Base-by-base conservation (phyloP, 306 rosid genomes). In the Citrullus amarus region DNA sequence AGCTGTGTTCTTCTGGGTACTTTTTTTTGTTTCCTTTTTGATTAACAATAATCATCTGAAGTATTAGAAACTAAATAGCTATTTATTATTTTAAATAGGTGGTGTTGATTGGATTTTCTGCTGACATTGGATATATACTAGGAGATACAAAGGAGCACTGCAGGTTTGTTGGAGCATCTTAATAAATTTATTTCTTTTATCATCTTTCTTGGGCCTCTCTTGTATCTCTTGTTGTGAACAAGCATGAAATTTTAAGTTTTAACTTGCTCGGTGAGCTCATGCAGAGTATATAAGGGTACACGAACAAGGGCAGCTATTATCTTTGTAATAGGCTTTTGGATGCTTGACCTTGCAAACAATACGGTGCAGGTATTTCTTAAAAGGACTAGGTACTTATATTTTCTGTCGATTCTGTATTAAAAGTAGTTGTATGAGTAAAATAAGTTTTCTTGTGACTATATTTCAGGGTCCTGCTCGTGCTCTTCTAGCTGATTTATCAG, bases 331-430 rank as follows among this genome's bases (percentile, higher is more conserved):
- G 99, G 99, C 43, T 96, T 96, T 82, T 96, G 99, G 99, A 83
- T 96, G 93, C 93, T 96, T 82, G 99, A 96, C 89, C 99, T 96
- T 86, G 99, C 99, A 74, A 96, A 96, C 89, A 96, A 96, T 82
- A 92, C 98, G 34, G 99, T 96, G 61, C 97, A 96, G 97, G 99
- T 91, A 81, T 18, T 68, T 39, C 56, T 48, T 78, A 30, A 4
- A 20, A 53, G 25, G 36, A 79, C 16, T 34, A 18, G 75, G 14
- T 68, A 79, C 54, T 17, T 55, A 2, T 43, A n/a, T 34, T 18
- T 44, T 67, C 36, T 43, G 61, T 38, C 75, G 11, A 32, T 69
- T 38, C 50, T 69, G 14, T 18, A n/a, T 66, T 2, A 4, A 39
- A 32, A 30, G 22, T 43, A 8, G 58, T 38, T 81, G 61, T 28